Evolutionary conservation across 495 filamentous ascomycete species (phyloP).

Genomic region (Niebla homalea): DNA sequence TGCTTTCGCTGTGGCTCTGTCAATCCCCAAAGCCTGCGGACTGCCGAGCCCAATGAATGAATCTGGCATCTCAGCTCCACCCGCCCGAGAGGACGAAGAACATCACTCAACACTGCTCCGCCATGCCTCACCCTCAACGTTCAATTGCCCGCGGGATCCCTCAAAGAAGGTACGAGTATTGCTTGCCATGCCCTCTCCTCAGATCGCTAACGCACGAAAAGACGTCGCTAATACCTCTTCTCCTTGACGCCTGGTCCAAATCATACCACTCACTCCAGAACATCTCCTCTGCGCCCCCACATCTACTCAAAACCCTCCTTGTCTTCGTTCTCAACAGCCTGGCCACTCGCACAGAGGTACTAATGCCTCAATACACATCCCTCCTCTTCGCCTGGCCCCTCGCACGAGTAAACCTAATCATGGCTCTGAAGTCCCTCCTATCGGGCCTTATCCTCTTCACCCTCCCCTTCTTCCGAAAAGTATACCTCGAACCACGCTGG

Average conservation of each 20-base stretch:
- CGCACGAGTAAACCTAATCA: slow-evolving; percentile 7
- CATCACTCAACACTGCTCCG: too few species aligned
- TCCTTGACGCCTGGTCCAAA: too few species aligned
- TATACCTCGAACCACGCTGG: slow-evolving; percentile 8
- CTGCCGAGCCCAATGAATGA: too few species aligned
- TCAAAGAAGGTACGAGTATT: too few species aligned
- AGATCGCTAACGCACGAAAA: too few species aligned
- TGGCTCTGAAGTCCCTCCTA: slow-evolving; percentile 8
- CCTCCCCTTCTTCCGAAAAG: slow-evolving; percentile 1
- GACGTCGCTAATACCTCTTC: not conserved
- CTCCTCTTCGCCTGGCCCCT: slow-evolving; percentile 10
- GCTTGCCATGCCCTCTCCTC: too few species aligned
- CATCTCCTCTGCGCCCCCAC: slow-evolving; percentile 1
- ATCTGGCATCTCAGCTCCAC: too few species aligned
- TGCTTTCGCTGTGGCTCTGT: slow-evolving; percentile 1
- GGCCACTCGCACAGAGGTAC: slow-evolving; percentile 2
- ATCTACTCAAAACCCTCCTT: slow-evolving; percentile 11
- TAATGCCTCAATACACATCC: slow-evolving; percentile 13
- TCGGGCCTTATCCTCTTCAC: slow-evolving; percentile 6
- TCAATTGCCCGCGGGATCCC: not conserved
- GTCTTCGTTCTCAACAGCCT: slow-evolving; percentile 6
- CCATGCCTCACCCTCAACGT: too few species aligned
- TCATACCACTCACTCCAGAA: slow-evolving; percentile 1
- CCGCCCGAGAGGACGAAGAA: too few species aligned
- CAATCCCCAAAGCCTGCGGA: not conserved